Evolutionary conservation across 345 rosid species (phyloP), one percentile per base, ranked within the genome.

Genomic region (Conringia planisiliqua): DNA sequence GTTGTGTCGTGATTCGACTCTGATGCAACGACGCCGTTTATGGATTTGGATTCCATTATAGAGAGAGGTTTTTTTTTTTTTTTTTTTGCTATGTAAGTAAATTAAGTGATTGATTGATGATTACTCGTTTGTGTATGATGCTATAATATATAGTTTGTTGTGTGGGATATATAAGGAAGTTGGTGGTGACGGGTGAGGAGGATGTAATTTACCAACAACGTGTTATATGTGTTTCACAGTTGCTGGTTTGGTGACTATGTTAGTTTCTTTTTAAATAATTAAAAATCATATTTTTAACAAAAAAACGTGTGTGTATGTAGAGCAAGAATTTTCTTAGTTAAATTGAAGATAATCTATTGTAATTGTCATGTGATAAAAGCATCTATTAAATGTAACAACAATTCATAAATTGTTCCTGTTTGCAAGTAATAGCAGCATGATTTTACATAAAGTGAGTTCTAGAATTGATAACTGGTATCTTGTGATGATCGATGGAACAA

Each of bases 231-330:
- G 78, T 26, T 47, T 58, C 48, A 38, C 67, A 36, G 51, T 66
- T 57, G 60, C 27, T 58, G 67, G 78, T 74, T 74, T 74, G 78
- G 78, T 74, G 52, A 66, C 66, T 43, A 11, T 43, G 27, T 1
- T 22, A 6, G 22, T 32, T 46, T 20, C 24, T 17, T 70, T 69
- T 22, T 7, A 20, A 10, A 4, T 2, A 22, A 50, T 50, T 54
- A 11, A 11, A 26, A 52, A 52, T 26, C 6, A 12, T 24, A 12
- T 11, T 11, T 22, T 51, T 4, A 50, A 1, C 14, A 22, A 48
- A 48, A 48, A 42, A 40, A n/a, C n/a, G n/a, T 6, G 24, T 18
- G 54, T 9, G 3, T 3, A 8, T 18, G 38, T 48, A 18, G 1
- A 48, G 3, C 26, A 9, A 11, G 27, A 48, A 20, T 9, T 50